Conservation (phyloP, 257 asterid species). For the Solanum chiquidenum region DNA sequence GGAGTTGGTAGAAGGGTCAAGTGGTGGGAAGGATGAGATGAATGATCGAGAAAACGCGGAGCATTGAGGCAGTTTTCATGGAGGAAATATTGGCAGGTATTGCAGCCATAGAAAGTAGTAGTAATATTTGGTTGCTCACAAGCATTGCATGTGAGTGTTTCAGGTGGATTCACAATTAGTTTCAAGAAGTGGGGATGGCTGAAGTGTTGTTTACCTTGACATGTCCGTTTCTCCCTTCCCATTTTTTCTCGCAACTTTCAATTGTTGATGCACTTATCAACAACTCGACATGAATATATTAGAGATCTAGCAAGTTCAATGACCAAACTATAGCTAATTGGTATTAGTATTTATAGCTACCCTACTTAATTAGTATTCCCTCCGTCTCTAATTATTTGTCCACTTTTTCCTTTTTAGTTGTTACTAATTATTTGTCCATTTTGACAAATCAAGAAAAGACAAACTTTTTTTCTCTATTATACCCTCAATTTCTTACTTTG, state of each 20-base stretch:
- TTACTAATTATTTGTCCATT: no score
- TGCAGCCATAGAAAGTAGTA: conserved; percentile 14
- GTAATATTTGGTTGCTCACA: neutral
- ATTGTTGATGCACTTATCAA: neutral
- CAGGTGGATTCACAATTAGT: neutral
- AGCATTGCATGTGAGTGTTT: conserved; percentile 13
- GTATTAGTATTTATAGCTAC: neutral
- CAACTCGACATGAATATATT: neutral
- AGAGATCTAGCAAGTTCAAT: neutral
- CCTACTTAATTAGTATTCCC: neutral
- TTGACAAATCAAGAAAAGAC: no score
- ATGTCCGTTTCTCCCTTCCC: neutral
- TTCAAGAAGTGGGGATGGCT: conserved; percentile 41
- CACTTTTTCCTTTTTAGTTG: no score
- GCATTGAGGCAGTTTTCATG: conserved; percentile 15
- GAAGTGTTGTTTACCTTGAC: conserved; percentile 18
- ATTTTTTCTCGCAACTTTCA: neutral
- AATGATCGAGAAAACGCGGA: conserved; percentile 22
- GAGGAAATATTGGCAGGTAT: conserved; percentile 17
- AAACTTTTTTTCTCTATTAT: no score
- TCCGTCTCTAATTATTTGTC: no score
- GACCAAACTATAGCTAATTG: neutral
- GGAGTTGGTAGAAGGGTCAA: conserved; percentile 25
- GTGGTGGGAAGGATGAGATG: conserved; percentile 19
- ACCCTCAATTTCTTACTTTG: no score